Evolutionary conservation across 2,329 filamentous ascomycete species (phyloP).

Genomic region (Aspergillus melleus): DNA sequence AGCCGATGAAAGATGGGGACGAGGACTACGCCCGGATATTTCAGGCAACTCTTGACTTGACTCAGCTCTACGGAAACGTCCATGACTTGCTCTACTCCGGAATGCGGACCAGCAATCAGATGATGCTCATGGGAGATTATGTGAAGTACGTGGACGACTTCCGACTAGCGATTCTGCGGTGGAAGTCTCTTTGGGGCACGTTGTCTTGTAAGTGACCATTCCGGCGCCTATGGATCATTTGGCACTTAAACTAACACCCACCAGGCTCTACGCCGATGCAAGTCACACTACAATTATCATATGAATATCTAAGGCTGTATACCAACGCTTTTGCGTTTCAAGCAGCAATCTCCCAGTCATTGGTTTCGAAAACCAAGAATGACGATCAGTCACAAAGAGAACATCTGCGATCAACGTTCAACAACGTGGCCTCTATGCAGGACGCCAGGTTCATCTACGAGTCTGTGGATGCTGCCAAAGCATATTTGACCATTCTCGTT

Average conservation of each 20-base stretch:
- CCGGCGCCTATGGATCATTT: neutral
- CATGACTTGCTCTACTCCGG: constrained; percentile 74
- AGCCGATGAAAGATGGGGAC: constrained; percentile 57
- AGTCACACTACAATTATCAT: constrained; percentile 66
- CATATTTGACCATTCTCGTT: constrained; percentile 60
- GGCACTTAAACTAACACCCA: constrained; percentile 15
- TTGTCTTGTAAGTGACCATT: constrained; percentile 54
- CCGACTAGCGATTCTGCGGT: constrained; percentile 65
- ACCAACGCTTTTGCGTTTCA: constrained; percentile 76
- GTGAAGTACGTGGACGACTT: constrained; percentile 77
- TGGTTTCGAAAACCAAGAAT: constrained; percentile 40
- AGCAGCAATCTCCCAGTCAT: constrained; percentile 60
- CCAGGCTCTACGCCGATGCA: constrained; percentile 64
- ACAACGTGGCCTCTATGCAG: constrained; percentile 59
- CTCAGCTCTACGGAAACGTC: constrained; percentile 71
- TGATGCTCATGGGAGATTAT: constrained; percentile 70
- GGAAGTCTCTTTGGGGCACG: constrained; percentile 70
- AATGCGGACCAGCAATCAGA: constrained; percentile 66
- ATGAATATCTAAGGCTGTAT: constrained; percentile 71
- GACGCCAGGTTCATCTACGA: constrained; percentile 68
- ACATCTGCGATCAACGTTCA: constrained; percentile 47
- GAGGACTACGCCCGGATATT: constrained; percentile 70
- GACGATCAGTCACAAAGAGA: constrained; percentile 39
- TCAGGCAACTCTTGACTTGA: constrained; percentile 70
- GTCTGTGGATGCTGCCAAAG: constrained; percentile 64